Evolutionary conservation across 768 basidiomycete genomes (phyloP).

Genomic region (Ramaria sp.): DNA sequence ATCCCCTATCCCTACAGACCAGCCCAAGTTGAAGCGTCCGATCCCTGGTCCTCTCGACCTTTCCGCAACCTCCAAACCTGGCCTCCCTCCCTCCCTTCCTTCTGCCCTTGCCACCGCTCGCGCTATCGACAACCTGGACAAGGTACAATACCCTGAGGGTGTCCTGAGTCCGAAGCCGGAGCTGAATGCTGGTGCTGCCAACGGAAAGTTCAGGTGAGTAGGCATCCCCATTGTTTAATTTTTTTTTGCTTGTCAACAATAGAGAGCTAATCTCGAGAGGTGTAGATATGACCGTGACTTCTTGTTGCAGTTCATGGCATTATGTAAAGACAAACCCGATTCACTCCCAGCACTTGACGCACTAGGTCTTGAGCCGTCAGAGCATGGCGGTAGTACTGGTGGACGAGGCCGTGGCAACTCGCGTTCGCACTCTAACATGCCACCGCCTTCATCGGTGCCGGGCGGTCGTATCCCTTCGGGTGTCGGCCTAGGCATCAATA

Average conservation of each 20-base stretch:
- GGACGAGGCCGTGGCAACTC: constrained; percentile 57
- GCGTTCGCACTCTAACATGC: constrained; percentile 35
- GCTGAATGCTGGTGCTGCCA: constrained; percentile 72
- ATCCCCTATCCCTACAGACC: constrained; percentile 9
- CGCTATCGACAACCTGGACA: constrained; percentile 71
- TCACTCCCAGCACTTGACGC: constrained; percentile 80
- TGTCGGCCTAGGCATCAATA: constrained; percentile 33
- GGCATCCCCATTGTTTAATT: too few relatives aligned
- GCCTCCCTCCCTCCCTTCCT: constrained; percentile 35
- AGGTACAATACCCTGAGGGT: constrained; percentile 73
- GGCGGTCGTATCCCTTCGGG: constrained; percentile 27
- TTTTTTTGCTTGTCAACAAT: background rate
- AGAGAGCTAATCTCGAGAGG: background rate
- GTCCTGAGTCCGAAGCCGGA: constrained; percentile 74
- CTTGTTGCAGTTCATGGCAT: constrained; percentile 88
- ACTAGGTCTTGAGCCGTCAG: constrained; percentile 78
- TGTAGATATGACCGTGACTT: constrained; percentile 92
- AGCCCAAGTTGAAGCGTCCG: constrained; percentile 27
- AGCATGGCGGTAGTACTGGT: constrained; percentile 40
- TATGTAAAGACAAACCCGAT: constrained; percentile 94
- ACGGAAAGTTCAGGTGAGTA: constrained; percentile 79
- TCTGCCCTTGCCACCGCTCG: constrained; percentile 74
- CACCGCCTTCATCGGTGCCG: constrained; percentile 17
- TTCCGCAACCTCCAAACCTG: constrained; percentile 35
- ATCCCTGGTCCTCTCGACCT: constrained; percentile 73